These are phyloP conservation scores for Coniosporium tulheliwenetii DNA, from an alignment of 2,329 filamentous ascomycete genomes.

Conservation along the genomic window DNA sequence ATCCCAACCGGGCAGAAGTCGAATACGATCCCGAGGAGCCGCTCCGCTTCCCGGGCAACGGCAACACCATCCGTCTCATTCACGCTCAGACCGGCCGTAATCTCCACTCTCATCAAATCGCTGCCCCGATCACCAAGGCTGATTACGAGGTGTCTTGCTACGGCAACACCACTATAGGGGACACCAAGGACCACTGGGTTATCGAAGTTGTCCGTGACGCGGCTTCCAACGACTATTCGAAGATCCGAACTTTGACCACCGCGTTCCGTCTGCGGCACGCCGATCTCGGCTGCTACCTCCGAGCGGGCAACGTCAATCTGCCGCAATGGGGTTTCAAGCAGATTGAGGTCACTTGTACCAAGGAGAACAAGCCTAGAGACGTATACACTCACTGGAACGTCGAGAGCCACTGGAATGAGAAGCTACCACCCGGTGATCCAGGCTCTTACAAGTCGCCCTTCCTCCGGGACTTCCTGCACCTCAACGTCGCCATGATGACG, in stretches of 20 bases:
- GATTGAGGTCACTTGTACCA: slow-evolving; percentile 91
- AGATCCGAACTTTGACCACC: slow-evolving; percentile 80
- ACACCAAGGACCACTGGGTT: slow-evolving; percentile 95
- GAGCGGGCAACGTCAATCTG: slow-evolving; percentile 88
- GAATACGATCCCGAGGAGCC: slow-evolving; percentile 58
- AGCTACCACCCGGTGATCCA: slow-evolving; percentile 77
- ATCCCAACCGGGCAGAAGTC: slow-evolving; percentile 68
- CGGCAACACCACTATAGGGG: slow-evolving; percentile 86
- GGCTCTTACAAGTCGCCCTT: slow-evolving; percentile 94
- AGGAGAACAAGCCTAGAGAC: slow-evolving; percentile 82
- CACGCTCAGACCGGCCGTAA: slow-evolving; percentile 95
- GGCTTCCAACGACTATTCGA: slow-evolving; percentile 69
- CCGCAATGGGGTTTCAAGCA: slow-evolving; percentile 99
- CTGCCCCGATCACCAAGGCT: slow-evolving; percentile 76
- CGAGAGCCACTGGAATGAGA: slow-evolving; percentile 81
- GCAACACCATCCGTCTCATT: slow-evolving; percentile 67
- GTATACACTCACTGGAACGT: slow-evolving; percentile 99
- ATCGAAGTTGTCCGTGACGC: slow-evolving; percentile 86
- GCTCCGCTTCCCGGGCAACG: slow-evolving; percentile 60
- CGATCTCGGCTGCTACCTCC: slow-evolving; percentile 77
- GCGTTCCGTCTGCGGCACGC: slow-evolving; percentile 78
- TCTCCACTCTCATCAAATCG: slow-evolving; percentile 82
- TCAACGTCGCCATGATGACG: slow-evolving; percentile 99
- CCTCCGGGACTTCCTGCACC: slow-evolving; percentile 90
- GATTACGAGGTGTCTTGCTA: slow-evolving; percentile 93